A percentile compares a stretch with the other conserved stretches of the same genome.
Evolutionary conservation across 148 eudicot species (phyloP).

Genomic region (Vaccinium myrtillus): DNA sequence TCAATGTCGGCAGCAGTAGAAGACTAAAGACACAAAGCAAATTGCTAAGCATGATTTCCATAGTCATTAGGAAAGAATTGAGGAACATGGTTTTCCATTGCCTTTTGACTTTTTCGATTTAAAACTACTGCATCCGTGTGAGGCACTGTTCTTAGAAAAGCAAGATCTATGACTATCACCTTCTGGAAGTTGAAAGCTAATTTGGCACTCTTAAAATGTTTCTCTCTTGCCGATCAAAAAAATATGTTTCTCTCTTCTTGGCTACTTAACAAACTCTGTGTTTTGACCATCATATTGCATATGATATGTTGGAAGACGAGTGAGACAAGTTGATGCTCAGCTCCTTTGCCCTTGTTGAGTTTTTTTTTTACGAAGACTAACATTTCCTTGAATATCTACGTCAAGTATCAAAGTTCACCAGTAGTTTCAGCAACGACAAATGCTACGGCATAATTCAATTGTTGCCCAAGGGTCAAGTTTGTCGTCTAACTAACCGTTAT

Average conservation of each 20-base stretch:
- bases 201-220: background rate
- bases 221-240: background rate
- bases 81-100: background rate
- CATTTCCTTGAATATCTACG: background rate
- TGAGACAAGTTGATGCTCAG: background rate
- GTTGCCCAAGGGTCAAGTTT: background rate
- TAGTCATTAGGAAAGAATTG: background rate
- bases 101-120: background rate
- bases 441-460: background rate
- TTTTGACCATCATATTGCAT: background rate
- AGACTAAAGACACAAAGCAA: background rate
- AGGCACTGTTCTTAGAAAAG: background rate
- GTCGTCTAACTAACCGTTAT: conserved; percentile 1
- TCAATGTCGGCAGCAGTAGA: background rate
- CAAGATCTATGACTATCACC: background rate
- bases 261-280: background rate
- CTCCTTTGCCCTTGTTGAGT: background rate
- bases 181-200: background rate
- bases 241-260: background rate
- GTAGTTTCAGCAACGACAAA: conserved; percentile 5
- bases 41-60: background rate
- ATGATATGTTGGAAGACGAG: background rate
- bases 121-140: background rate
- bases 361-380: background rate
- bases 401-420: background rate